These are phyloP conservation scores for Myriosclerotinia curreyana DNA, from an alignment of 2,329 filamentous ascomycete genomes.

Conservation along the genomic window DNA sequence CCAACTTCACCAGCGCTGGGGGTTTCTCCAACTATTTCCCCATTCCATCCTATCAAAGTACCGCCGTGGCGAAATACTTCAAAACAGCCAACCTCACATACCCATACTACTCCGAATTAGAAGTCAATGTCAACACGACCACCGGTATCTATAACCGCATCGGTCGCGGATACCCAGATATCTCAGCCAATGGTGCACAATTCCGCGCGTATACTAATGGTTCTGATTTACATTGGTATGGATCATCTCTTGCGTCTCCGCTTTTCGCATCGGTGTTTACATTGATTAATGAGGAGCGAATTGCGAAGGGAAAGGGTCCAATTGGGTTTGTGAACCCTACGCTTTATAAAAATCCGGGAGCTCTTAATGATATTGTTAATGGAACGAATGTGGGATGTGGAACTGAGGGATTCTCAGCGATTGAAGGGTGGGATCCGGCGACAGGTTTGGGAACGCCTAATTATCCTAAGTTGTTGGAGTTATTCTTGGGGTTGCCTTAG, in stretches of 20 bases:
- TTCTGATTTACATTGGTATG: constrained; percentile 24
- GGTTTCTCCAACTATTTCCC: constrained; percentile 54
- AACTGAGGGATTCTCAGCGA: constrained; percentile 41
- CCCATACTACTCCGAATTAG: constrained; percentile 32
- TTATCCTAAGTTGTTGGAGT: constrained; percentile 33
- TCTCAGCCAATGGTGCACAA: constrained; percentile 50
- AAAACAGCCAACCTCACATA: constrained; percentile 25
- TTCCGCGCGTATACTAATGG: constrained; percentile 25
- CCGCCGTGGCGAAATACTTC: constrained; percentile 47
- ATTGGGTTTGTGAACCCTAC: constrained; percentile 22
- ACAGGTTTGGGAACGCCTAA: constrained; percentile 35
- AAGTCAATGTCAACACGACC: constrained; percentile 45
- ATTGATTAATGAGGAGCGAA: constrained; percentile 24
- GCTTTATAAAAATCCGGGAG: constrained; percentile 30
- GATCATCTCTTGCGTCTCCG: constrained; percentile 28
- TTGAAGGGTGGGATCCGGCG: constrained; percentile 34
- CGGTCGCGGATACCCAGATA: constrained; percentile 54
- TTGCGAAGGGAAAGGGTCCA: constrained; percentile 2
- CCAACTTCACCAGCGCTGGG: constrained; percentile 45
- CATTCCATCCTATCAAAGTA: constrained; percentile 48
- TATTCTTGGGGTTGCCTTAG: constrained; percentile 33
- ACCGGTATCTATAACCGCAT: constrained; percentile 46
- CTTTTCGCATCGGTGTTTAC: constrained; percentile 31
- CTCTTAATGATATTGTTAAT: constrained; percentile 39
- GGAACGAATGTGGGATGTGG: constrained; percentile 37